Evolutionary conservation across 139 green algal genomes (phyloP).

Genomic region (Edaphochlamys debaryana): DNA sequence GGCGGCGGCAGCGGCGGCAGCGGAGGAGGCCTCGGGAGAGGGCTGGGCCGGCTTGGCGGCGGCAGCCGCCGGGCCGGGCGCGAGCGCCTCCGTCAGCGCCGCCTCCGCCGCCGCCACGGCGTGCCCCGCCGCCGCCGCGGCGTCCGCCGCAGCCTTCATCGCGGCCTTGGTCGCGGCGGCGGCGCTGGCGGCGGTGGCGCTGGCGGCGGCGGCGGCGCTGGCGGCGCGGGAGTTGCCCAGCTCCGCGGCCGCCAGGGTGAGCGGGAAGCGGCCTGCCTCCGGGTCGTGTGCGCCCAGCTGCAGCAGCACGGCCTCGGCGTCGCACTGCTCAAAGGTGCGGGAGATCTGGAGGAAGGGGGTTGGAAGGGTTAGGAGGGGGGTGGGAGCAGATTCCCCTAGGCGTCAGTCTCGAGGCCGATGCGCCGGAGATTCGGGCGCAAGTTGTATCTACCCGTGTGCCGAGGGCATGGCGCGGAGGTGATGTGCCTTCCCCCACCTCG

Average conservation of each 20-base stretch:
- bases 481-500: no score
- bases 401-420: no score
- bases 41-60: background rate
- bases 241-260: conserved; percentile 21
- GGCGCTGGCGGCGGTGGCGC: background rate
- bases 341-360: conserved; percentile 5
- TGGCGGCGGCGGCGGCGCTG: background rate
- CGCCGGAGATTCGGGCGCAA: no score
- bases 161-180: background rate
- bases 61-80: no score
- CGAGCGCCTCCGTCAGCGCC: no score
- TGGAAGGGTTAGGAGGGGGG: no score
- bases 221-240: background rate
- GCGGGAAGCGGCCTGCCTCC: conserved; percentile 12
- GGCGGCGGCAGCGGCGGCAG: no score
- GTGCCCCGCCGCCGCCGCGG: background rate
- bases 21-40: no score
- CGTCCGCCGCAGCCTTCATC: no score
- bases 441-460: no score
- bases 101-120: no score
- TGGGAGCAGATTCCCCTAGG: background rate
- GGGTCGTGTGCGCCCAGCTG: conserved; percentile 46
- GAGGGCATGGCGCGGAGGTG: no score
- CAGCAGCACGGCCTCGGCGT: conserved; percentile 48
- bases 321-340: conserved; percentile 52